Conservation (phyloP, 2,329 filamentous ascomycete species). For the Calonectria pseudoreteaudii region DNA sequence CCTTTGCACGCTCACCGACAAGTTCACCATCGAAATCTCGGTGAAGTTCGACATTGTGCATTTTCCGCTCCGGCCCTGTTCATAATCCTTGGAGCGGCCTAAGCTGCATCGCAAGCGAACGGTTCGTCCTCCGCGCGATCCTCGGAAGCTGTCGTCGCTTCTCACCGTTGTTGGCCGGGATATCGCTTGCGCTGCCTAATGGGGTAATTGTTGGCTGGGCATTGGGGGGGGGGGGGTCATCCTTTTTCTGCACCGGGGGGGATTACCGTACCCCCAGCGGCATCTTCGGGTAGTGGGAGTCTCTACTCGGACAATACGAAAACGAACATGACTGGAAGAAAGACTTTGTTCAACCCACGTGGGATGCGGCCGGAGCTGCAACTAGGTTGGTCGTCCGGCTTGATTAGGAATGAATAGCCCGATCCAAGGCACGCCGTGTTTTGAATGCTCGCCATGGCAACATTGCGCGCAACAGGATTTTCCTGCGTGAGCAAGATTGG, state of each 20-base stretch:
- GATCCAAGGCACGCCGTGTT: neutral
- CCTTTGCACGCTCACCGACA: slow-evolving; percentile 13
- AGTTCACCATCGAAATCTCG: neutral
- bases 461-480: neutral
- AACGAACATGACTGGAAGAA: slow-evolving; percentile 24
- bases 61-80: neutral
- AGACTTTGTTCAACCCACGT: slow-evolving; percentile 22
- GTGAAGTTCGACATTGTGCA: neutral
- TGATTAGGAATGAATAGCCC: slow-evolving; percentile 8
- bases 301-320: slow-evolving; percentile 19
- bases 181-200: slow-evolving; percentile 13
- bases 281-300: slow-evolving; percentile 26
- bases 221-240: neutral
- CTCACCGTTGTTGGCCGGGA: neutral
- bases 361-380: slow-evolving; percentile 20
- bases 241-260: neutral
- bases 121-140: neutral
- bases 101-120: neutral
- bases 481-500: neutral
- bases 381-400: neutral
- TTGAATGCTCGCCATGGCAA: slow-evolving; percentile 6
- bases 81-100: neutral
- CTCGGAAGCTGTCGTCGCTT: neutral
- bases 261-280: slow-evolving; percentile 24
- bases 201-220: slow-evolving; percentile 10